Percentiles rank a stretch among this genome's conserved stretches.
Evolutionary conservation across 164 flowering plant genomes (phyloP).

Genomic region (Saururus chinensis): DNA sequence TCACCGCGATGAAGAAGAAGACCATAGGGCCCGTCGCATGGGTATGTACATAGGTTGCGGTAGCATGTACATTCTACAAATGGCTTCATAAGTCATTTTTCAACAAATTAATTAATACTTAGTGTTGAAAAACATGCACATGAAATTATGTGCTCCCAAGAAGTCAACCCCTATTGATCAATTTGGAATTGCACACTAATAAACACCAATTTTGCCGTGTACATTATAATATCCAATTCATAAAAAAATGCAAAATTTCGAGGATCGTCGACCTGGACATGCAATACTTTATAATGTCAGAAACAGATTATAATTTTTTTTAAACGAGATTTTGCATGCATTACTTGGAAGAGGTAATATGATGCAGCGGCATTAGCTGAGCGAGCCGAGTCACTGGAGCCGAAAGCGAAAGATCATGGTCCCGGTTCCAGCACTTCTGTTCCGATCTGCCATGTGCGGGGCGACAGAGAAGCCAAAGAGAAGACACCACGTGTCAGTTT

Average conservation of each 20-base stretch:
- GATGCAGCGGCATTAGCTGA: background rate
- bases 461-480: background rate
- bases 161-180: background rate
- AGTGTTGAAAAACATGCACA: background rate
- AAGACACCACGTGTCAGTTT: background rate
- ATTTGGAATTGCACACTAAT: background rate
- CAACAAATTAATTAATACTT: background rate
- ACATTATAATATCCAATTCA: no score
- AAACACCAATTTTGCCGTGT: background rate
- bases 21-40: no score
- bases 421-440: conserved; percentile 3
- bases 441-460: conserved; percentile 4
- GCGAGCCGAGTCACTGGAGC: background rate
- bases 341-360: background rate
- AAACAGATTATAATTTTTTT: no score
- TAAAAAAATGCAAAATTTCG: no score
- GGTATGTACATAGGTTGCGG: no score
- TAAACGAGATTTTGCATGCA: no score
- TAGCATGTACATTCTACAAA: no score
- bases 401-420: background rate
- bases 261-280: no score
- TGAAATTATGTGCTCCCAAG: background rate
- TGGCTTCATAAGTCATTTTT: no score
- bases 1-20: no score
- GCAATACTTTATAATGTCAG: no score